Evolutionary conservation across 1,284 basidiomycete genomes (phyloP), one percentile per base, ranked within the genome.

Genomic region (Ceratobasidium sp.): DNA sequence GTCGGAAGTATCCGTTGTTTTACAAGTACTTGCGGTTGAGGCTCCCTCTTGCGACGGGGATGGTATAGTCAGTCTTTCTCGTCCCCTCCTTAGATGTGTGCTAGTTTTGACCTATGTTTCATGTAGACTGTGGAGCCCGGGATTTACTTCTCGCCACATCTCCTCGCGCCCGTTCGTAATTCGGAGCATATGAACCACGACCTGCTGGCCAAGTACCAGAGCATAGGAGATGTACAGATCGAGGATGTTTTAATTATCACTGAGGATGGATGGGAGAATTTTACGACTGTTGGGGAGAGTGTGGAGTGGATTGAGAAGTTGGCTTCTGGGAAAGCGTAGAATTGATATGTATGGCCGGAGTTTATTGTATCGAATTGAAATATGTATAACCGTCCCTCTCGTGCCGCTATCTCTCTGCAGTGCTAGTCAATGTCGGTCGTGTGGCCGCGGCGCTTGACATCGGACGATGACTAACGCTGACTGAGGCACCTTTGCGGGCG

Each of bases 211-310:
- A 83, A 82, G 75, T 96, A 94, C 78, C 89, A 92, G 78, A 81
- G 82, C 52, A 91, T 96, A 26, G 95, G 95, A 18, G 95, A 94
- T 0, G 92, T 98, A 1, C 83, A 95, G 59, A 95, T 97, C 75
- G 95, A 98, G 80, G 95, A 97, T 80, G 94, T 92, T 18, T 87
- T 96, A 2, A 81, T 92, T 1, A 90, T 96, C 74, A 91, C 87
- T 0, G 81, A 85, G 69, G 82, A 82, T 5, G 89, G 89, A 2
- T 87, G 86, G 75, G 89, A 93, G 83, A 95, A 94, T 80, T 78
- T 96, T 75, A 95, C 94, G 0, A 91, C 87, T 1, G 92, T 94
- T 3, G 87, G 85, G 66, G 92, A 92, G 78, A 93, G 93, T 75
- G 85, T 89, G 5, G 88, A 85, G 1, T 94, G 91, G 91, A 78